phyloP scores from a whole-genome alignment of 2,329 filamentous ascomycete species.

The Proliferodiscus dingleyae region DNA sequence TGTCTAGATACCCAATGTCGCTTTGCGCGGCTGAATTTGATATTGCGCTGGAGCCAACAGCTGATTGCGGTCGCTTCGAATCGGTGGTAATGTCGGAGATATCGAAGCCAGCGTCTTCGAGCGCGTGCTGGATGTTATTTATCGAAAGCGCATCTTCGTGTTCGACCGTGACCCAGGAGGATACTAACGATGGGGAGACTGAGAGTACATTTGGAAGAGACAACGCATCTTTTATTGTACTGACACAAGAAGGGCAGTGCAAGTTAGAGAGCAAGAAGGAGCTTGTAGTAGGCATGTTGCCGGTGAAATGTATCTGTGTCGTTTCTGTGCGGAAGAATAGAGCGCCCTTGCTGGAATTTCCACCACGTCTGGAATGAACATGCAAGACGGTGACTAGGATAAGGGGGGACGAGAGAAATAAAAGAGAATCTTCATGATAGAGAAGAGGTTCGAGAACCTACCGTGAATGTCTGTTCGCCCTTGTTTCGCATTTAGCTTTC shows the following conservation, averaged over 20 bases:
- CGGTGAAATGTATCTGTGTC: too few species aligned
- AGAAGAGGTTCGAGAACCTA: too few species aligned
- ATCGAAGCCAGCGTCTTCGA: constrained; percentile 56
- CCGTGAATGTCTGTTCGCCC: too few species aligned
- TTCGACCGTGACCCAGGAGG: constrained; percentile 60
- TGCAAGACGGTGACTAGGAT: too few species aligned
- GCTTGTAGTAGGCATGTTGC: too few species aligned
- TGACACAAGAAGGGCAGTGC: constrained; percentile 73
- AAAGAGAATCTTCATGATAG: too few species aligned
- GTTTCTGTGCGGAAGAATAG: too few species aligned
- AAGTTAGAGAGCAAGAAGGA: constrained; percentile 64
- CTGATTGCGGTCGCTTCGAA: neutral
- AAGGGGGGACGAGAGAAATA: too few species aligned
- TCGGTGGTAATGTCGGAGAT: constrained; percentile 36
- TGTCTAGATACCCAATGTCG: constrained; percentile 25
- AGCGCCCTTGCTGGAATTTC: too few species aligned
- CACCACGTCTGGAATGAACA: too few species aligned
- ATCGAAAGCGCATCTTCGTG: constrained; percentile 43
- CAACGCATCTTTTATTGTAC: constrained; percentile 57
- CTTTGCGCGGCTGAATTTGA: constrained; percentile 14
- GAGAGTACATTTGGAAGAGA: constrained; percentile 43
- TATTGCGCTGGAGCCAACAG: neutral
- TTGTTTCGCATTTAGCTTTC: too few species aligned
- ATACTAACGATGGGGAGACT: constrained; percentile 67
- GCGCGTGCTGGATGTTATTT: constrained; percentile 40